Evolutionary conservation across 2,329 filamentous ascomycete genomes (phyloP), one percentile per base, ranked within the genome.

Genomic region (Fusarium neocosmosporiellum): DNA sequence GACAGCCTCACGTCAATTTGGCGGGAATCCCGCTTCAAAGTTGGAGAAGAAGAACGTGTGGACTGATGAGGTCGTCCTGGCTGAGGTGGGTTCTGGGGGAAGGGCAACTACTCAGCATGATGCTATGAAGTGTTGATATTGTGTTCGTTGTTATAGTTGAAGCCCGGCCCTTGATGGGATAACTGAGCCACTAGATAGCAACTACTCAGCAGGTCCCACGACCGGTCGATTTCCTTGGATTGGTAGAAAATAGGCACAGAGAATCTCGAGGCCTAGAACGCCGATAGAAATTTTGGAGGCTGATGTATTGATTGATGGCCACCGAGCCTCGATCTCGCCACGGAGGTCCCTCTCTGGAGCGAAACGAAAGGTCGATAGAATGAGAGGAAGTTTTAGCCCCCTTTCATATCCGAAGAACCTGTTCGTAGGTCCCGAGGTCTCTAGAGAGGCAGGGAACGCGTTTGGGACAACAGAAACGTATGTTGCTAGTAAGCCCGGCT

Each of bases 201-300:
- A n/a, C n/a, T n/a, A n/a, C n/a, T n/a, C n/a, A 75, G 20, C n/a
- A 50, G 18, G 1, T 43, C 9, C 74, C 77, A 79, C 2, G 74
- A 57, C 4, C 68, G 75, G 18, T 77, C 77, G 7, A 80, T 61
- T 41, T 80, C 77, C 31, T 74, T 70, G 2, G 77, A 77, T 8
- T 75, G 71, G 36, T 69, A 78, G 7, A 61, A 68, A 75, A 50
- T 80, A 73, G 10, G 10, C 37, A 18, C n/a, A 11, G 10, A 11
- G 11, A 10, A 10, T 11, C 37, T 41, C 39, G 2, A 60, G 8
- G 16, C 67, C 61, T 22, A 74, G 65, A 10, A 33, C 24, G 33
- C 22, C 63, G 67, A 24, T 71, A 59, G 31, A 76, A 72, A 65
- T 80, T 62, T n/a, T 70, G 71, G 1, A 69, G 58, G 9, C 61